A percentile compares a stretch with the other conserved stretches of the same genome.
phyloP scores from a whole-genome alignment of 179 eudicot genomes.

The Beta macrorhiza region DNA sequence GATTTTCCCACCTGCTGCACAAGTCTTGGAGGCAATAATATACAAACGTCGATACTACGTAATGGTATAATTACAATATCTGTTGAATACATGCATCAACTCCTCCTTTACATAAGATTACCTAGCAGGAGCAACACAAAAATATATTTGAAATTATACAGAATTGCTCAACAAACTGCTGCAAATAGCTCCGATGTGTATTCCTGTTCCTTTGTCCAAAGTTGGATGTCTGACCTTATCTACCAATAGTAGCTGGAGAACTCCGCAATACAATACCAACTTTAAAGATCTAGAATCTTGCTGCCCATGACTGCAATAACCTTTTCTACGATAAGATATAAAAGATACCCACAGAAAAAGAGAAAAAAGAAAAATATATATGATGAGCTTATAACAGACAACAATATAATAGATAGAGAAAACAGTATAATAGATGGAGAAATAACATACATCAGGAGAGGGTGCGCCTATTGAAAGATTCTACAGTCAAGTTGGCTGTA shows the following conservation, averaged over 20 bases:
- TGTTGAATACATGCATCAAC: too few relatives aligned
- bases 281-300: background rate
- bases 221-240: background rate
- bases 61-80: too few relatives aligned
- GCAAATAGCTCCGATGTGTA: background rate
- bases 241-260: background rate
- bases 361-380: background rate
- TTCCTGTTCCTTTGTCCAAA: background rate
- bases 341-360: too few relatives aligned
- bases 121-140: background rate
- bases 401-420: background rate
- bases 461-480: constrained; percentile 92
- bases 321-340: background rate
- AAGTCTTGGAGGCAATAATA: too few relatives aligned
- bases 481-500: constrained; percentile 92
- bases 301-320: background rate
- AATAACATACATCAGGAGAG: constrained; percentile 44
- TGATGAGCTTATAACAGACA: background rate
- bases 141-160: background rate
- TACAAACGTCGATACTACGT: too few relatives aligned
- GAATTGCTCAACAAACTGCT: background rate
- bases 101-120: background rate
- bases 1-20: too few relatives aligned
- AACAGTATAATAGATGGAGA: background rate
- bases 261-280: background rate